Conservation (phyloP, 2,329 filamentous ascomycete genomes). For the Trichoderma lentiforme region DNA sequence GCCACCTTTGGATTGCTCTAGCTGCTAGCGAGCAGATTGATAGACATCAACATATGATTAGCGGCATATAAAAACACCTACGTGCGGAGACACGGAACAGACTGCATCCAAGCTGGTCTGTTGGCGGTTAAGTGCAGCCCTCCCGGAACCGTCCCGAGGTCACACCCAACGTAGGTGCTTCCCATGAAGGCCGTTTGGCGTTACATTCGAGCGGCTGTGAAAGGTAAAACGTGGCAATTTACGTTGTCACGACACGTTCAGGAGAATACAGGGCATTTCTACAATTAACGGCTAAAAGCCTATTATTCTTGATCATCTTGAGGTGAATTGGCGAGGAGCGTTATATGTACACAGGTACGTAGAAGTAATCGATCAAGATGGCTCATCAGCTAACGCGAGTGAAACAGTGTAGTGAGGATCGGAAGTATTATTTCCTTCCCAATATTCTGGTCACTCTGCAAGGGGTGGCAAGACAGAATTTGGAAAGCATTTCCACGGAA, state of each 20-base stretch:
- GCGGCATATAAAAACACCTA: background rate
- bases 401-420: background rate
- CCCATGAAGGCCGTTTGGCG: background rate
- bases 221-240: background rate
- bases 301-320: background rate
- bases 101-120: background rate
- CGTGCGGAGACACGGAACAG: background rate
- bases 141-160: background rate
- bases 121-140: background rate
- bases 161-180: background rate
- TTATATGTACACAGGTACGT: background rate
- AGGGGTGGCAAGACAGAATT: background rate
- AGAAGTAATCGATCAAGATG: background rate
- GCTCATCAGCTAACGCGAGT: background rate
- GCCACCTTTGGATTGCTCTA: background rate
- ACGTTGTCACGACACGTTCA: background rate
- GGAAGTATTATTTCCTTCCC: background rate
- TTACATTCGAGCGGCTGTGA: background rate
- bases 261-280: background rate
- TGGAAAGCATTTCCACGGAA: background rate
- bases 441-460: background rate
- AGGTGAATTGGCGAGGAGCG: background rate
- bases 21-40: background rate
- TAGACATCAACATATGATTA: background rate
- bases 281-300: background rate